Conservation (phyloP, 345 rosid genomes). For the Salix viminalis region DNA sequence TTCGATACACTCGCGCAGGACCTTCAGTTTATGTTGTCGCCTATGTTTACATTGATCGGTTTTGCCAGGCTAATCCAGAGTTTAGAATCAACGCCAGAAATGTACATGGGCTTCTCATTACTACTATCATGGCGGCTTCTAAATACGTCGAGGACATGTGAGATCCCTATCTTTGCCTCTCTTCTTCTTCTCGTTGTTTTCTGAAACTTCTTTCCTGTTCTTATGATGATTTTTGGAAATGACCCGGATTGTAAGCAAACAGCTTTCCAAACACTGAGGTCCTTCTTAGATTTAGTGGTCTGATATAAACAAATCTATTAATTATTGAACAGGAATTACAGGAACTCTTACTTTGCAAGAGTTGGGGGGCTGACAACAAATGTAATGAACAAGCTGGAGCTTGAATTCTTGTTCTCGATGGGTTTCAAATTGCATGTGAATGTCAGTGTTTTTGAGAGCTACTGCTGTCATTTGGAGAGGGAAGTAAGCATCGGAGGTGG, state of each 20-base stretch:
- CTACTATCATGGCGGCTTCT: constrained; percentile 86
- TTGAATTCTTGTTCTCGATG: constrained; percentile 81
- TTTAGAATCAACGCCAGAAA: constrained; percentile 61
- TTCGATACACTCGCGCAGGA: constrained; percentile 72
- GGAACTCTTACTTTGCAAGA: constrained; percentile 71
- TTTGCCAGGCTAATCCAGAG: constrained; percentile 67
- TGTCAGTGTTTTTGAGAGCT: constrained; percentile 86
- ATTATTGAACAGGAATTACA: constrained; percentile 56
- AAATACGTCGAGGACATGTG: constrained; percentile 89
- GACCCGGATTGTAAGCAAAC: neutral
- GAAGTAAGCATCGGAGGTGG: constrained; percentile 90
- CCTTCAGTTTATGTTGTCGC: constrained; percentile 89
- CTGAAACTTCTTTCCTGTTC: neutral
- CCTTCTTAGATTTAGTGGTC: neutral
- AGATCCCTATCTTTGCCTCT: constrained; percentile 22
- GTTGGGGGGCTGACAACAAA: constrained; percentile 71
- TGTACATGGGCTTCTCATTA: constrained; percentile 75
- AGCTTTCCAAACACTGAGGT: neutral
- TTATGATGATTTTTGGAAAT: neutral
- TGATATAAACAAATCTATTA: neutral
- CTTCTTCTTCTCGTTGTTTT: neutral
- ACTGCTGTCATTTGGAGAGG: constrained; percentile 80
- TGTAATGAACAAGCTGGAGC: constrained; percentile 71
- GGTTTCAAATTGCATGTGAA: constrained; percentile 86
- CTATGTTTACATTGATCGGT: constrained; percentile 82